Evolutionary conservation across 2,329 filamentous ascomycete species (phyloP).

Genomic region (Fonsecaea multimorphosa): DNA sequence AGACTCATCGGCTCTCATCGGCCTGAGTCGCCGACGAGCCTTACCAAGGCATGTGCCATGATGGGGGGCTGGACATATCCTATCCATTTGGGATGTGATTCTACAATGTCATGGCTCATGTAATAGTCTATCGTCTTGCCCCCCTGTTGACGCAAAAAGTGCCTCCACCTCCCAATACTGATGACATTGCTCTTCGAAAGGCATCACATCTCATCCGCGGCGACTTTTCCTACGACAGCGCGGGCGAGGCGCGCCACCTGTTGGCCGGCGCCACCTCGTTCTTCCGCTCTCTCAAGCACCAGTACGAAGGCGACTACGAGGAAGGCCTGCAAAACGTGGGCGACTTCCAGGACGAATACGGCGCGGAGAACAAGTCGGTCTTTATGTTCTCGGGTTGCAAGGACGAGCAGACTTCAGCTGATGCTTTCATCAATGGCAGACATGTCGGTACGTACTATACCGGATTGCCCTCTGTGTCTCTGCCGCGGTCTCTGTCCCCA

Average conservation of each 20-base stretch:
- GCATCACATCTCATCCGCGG: slow-evolving; percentile 53
- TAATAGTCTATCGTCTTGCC: no score
- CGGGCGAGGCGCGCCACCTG: slow-evolving; percentile 59
- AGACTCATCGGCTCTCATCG: neutral
- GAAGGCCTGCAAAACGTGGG: slow-evolving; percentile 50
- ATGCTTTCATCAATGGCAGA: slow-evolving; percentile 54
- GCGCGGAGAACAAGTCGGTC: slow-evolving; percentile 54
- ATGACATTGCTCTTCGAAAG: slow-evolving; percentile 7
- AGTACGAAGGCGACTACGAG: slow-evolving; percentile 51
- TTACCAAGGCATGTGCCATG: no score
- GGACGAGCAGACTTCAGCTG: slow-evolving; percentile 59
- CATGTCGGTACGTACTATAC: slow-evolving; percentile 36
- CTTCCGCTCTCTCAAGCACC: slow-evolving; percentile 51
- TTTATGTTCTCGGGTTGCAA: slow-evolving; percentile 60
- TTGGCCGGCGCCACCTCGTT: slow-evolving; percentile 61
- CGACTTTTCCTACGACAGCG: slow-evolving; percentile 49
- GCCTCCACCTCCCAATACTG: no score
- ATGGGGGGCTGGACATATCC: no score
- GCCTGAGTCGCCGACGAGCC: neutral
- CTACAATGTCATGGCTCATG: no score
- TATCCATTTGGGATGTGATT: no score
- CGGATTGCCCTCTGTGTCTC: no score
- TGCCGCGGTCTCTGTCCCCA: no score
- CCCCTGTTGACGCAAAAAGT: no score
- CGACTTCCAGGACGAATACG: slow-evolving; percentile 53